Conservation (phyloP, 78 protist species). For the Planoprotostelium fungivorum region DNA sequence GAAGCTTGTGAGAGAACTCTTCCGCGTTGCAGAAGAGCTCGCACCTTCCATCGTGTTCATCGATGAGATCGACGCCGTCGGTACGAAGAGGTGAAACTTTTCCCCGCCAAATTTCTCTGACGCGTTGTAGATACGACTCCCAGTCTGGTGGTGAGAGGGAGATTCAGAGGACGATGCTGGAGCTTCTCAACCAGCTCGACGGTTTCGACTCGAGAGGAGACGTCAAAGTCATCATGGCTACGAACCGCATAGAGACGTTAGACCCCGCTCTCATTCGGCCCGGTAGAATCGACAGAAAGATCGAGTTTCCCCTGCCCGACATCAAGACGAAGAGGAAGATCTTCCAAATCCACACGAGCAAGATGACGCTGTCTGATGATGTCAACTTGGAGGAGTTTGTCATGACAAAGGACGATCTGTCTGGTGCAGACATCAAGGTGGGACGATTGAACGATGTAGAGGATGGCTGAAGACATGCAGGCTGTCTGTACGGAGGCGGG, state of each 20-base stretch:
- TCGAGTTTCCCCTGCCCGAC: constrained; percentile 99
- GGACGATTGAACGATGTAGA: no score
- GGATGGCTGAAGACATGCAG: no score
- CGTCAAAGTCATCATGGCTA: constrained; percentile 99
- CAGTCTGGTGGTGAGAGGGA: constrained; percentile 97
- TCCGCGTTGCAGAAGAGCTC: constrained; percentile 93
- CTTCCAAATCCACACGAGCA: constrained; percentile 90
- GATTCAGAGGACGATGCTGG: constrained; percentile 99
- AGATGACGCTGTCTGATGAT: constrained; percentile 95
- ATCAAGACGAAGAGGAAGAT: constrained; percentile 86
- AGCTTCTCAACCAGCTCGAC: constrained; percentile 98
- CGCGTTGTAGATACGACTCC: constrained; percentile 82
- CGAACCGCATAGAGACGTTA: constrained; percentile 95
- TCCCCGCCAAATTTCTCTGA: not conserved
- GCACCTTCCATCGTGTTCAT: constrained; percentile 99
- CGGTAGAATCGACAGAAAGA: constrained; percentile 99
- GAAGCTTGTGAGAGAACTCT: constrained; percentile 97
- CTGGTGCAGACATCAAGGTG: constrained; percentile 99
- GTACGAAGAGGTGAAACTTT: constrained; percentile 84
- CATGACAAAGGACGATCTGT: constrained; percentile 95
- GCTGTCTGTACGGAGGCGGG: constrained; percentile 99
- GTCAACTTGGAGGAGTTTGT: constrained; percentile 96
- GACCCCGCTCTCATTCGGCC: constrained; percentile 99
- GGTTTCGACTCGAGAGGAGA: constrained; percentile 98
- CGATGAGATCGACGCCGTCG: constrained; percentile 99